Evolutionary conservation across 257 asterid genomes (phyloP).

Genomic region (Gentiana macrophylla): DNA sequence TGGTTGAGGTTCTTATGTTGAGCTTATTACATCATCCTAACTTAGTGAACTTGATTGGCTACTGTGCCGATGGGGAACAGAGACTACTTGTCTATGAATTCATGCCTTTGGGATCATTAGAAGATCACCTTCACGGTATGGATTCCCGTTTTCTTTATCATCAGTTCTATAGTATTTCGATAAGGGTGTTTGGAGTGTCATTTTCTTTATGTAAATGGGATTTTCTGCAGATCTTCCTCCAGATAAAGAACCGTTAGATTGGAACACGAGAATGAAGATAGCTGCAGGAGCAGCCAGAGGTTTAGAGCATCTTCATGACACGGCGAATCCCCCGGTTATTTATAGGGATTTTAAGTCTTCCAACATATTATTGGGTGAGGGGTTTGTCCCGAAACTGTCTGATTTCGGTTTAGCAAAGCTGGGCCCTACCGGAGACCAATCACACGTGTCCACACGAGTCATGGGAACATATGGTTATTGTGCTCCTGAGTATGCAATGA

Average conservation of each 20-base stretch:
- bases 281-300: slow-evolving; percentile 86
- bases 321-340: slow-evolving; percentile 60
- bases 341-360: slow-evolving; percentile 79
- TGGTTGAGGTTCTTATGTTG: too few relatives aligned
- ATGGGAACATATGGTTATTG: slow-evolving; percentile 99
- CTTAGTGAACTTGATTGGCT: slow-evolving; percentile 67
- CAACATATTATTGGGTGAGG: slow-evolving; percentile 76
- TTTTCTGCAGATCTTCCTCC: slow-evolving; percentile 24
- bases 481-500: slow-evolving; percentile 99
- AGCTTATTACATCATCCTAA: slow-evolving; percentile 14
- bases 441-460: slow-evolving; percentile 97
- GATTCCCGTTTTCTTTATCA: neutral
- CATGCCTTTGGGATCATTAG: slow-evolving; percentile 78
- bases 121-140: slow-evolving; percentile 70
- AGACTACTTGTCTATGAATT: slow-evolving; percentile 72
- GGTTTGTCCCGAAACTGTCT: slow-evolving; percentile 72
- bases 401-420: slow-evolving; percentile 98
- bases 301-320: slow-evolving; percentile 70
- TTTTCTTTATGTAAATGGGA: slow-evolving; percentile 1
- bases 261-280: slow-evolving; percentile 39
- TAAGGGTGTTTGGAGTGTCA: too few relatives aligned
- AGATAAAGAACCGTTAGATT: slow-evolving; percentile 35
- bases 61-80: slow-evolving; percentile 65
- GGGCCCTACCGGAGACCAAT: slow-evolving; percentile 99
- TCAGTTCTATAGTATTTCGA: neutral